Evolutionary conservation across 1,139 yeast genomes (phyloP), one percentile per base, ranked within the genome.

Genomic region (Magnusiomyces magnusii): DNA sequence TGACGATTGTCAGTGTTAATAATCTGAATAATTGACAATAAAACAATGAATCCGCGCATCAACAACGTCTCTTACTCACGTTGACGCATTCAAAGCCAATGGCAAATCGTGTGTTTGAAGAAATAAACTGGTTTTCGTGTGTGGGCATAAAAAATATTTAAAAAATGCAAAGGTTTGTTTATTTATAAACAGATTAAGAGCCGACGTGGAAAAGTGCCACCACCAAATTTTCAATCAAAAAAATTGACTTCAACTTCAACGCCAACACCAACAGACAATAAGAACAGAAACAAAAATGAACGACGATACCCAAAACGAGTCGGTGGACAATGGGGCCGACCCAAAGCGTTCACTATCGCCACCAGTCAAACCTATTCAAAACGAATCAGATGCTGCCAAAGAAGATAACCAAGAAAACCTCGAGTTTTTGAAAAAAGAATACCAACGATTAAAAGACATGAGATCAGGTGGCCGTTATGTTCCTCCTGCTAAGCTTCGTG

Each of bases 401-500:
- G 56, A 41, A 56, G 58, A 53, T 58, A 57, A 54, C 51, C 55
- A 41, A 56, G 58, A 53, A 59, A 57, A 7, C 47, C 62, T 19
- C 17, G 54, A 36, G 3, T 75, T 71, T 55, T 71, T 74, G 1
- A 71, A 68, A 34, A 73, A 69, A 49, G 80, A 78, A 65, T 76
- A 75, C 61, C 65, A 68, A 51, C 67, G 74, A 50, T 68, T 80
- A 21, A 63, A 75, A 66, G 75, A 74, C 54, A 69, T 78, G 50
- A 67, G 75, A 44, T 71, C 78, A 0, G 78, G 79, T 5, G 84
- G 84, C 0, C 69, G 75, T 19, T 80, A 80, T 65, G 78, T 81
- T 0, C 84, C 85, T 2, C 83, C 83, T 0, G 82, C 80, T 0
- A 78, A 75, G 64, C 71, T 82, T 24, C 71, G 76, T 51, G 78